A percentile compares a stretch with the other conserved stretches of the same genome.
Conservation (phyloP, 805 yeast genomes). For the Millerago galiae region DNA sequence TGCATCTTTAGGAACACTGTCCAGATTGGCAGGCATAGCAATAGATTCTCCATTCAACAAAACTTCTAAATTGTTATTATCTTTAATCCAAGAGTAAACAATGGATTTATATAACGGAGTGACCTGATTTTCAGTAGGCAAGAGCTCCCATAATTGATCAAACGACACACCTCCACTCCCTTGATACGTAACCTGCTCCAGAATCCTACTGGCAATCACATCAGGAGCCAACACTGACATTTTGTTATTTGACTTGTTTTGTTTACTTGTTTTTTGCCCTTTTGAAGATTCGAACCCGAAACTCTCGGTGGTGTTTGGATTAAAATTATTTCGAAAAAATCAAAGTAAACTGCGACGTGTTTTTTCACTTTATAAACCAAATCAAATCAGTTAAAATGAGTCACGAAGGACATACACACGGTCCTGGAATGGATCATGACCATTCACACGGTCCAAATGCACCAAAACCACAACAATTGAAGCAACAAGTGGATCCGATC, state of each 20-base stretch:
- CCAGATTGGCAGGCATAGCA: not conserved
- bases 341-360: slow-evolving; percentile 1
- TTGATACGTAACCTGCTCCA: slow-evolving; percentile 31
- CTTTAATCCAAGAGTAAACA: slow-evolving; percentile 32
- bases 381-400: not conserved
- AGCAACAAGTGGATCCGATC: slow-evolving; percentile 35
- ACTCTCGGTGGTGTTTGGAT: not conserved
- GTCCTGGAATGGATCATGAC: slow-evolving; percentile 1
- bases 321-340: not conserved
- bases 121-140: slow-evolving; percentile 11
- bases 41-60: slow-evolving; percentile 1
- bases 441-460: not conserved
- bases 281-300: slow-evolving; percentile 4
- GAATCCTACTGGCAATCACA: slow-evolving; percentile 25
- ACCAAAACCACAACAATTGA: not conserved
- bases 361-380: not conserved
- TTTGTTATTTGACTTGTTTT: not conserved
- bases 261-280: slow-evolving; percentile 3
- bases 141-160: slow-evolving; percentile 28
- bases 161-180: slow-evolving; percentile 28
- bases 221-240: slow-evolving; percentile 24
- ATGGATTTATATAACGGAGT: slow-evolving; percentile 29
- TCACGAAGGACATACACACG: slow-evolving; percentile 3
- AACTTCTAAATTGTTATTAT: slow-evolving; percentile 17
- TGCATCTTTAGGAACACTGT: slow-evolving; percentile 6